Percentiles rank a stretch among this genome's conserved stretches.
These are phyloP conservation scores for Graphium sp. DNA, from an alignment of 2,329 filamentous ascomycete species.

Conservation along the genomic window DNA sequence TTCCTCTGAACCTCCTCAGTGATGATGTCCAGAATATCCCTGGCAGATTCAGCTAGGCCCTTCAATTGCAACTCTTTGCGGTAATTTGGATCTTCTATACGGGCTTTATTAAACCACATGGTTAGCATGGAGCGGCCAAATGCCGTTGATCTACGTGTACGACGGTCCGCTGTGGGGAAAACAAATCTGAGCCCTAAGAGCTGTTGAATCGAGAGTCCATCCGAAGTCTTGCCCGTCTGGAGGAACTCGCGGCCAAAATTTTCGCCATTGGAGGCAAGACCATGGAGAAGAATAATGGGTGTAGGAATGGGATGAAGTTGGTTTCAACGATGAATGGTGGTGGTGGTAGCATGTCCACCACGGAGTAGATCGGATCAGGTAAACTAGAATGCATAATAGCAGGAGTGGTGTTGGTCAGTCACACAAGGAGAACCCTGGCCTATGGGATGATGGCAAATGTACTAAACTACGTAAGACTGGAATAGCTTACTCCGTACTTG, in stretches of 20 bases:
- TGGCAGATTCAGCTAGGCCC: conserved; percentile 23
- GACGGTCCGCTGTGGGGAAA: conserved; percentile 29
- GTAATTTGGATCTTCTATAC: conserved; percentile 18
- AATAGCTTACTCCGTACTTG: no score
- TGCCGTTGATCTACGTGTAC: conserved; percentile 22
- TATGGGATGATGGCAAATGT: no score
- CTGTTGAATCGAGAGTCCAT: conserved; percentile 13
- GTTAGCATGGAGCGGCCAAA: conserved; percentile 24
- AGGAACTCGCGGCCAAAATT: conserved; percentile 16
- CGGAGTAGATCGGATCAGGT: no score
- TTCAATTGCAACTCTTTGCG: conserved; percentile 22
- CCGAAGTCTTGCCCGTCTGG: conserved; percentile 10
- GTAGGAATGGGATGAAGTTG: no score
- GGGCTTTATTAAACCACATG: conserved; percentile 33
- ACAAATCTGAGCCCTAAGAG: conserved; percentile 24
- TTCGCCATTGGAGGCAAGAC: conserved; percentile 13
- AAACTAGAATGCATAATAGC: no score
- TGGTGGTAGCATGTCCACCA: no score
- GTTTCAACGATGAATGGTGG: no score
- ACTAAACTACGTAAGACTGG: no score
- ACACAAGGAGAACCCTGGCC: no score
- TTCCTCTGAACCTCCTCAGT: conserved; percentile 14
- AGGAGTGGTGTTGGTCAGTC: no score
- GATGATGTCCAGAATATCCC: conserved; percentile 17
- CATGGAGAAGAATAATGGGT: no score